A percentile compares a stretch with the other conserved stretches of the same genome.
phyloP scores from a whole-genome alignment of 768 basidiomycete genomes.

The Lyophyllum shimeji region DNA sequence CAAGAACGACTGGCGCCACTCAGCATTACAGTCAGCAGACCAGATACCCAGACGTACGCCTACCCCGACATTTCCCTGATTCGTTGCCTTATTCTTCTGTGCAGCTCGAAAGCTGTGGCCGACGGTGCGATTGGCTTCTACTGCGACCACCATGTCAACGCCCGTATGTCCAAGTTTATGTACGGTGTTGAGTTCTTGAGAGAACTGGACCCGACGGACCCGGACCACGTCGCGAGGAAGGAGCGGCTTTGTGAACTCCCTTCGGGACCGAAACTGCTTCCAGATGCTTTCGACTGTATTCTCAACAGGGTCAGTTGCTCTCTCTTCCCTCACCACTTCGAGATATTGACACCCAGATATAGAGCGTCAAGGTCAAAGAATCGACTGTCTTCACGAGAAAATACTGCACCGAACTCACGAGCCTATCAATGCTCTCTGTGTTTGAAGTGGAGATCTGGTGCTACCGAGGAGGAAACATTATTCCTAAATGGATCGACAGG shows the following conservation, averaged over 20 bases:
- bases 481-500: constrained; percentile 76
- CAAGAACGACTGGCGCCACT: constrained; percentile 63
- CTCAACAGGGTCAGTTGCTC: constrained; percentile 54
- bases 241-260: constrained; percentile 73
- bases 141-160: constrained; percentile 81
- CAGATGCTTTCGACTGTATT: constrained; percentile 83
- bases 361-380: constrained; percentile 78
- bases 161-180: constrained; percentile 77
- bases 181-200: constrained; percentile 82
- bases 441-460: constrained; percentile 89
- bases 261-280: constrained; percentile 73
- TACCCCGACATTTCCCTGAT: neutral
- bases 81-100: neutral
- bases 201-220: constrained; percentile 61
- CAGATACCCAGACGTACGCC: constrained; percentile 76
- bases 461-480: constrained; percentile 68
- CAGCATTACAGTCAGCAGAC: constrained; percentile 65
- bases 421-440: constrained; percentile 69
- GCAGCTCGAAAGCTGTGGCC: constrained; percentile 83
- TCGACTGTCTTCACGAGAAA: constrained; percentile 80
- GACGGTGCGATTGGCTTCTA: constrained; percentile 85
- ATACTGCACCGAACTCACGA: constrained; percentile 81
- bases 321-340: neutral
- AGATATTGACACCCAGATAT: neutral
- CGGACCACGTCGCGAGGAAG: constrained; percentile 63